Conservation (phyloP, 2,329 filamentous ascomycete species). For the Colletotrichum sidae region DNA sequence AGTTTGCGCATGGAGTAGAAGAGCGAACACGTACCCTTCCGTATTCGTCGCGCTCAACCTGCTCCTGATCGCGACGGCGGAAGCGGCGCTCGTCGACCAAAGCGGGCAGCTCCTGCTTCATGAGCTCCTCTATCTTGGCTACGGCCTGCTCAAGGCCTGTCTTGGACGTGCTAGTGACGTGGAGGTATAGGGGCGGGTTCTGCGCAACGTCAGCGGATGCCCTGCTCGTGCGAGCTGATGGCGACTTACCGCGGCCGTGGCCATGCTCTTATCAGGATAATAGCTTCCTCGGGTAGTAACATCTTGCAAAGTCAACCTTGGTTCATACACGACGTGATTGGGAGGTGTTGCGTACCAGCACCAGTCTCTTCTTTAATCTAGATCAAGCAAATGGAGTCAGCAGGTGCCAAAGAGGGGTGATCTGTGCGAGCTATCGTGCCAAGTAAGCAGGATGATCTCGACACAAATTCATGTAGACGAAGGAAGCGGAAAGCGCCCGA, state of each 20-base stretch:
- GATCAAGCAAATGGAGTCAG: slow-evolving; percentile 90
- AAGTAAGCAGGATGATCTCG: slow-evolving; percentile 77
- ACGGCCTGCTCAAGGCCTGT: slow-evolving; percentile 92
- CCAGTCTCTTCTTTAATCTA: slow-evolving; percentile 99
- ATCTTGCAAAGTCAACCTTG: slow-evolving; percentile 79
- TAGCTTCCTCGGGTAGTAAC: slow-evolving; percentile 98
- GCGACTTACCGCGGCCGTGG: slow-evolving; percentile 83
- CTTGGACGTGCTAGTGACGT: slow-evolving; percentile 93
- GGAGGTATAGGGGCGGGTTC: slow-evolving; percentile 94
- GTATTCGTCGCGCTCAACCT: slow-evolving; percentile 89
- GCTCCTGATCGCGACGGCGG: slow-evolving; percentile 82
- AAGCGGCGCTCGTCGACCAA: slow-evolving; percentile 95
- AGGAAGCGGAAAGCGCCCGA: slow-evolving; percentile 30
- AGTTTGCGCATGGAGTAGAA: slow-evolving; percentile 15
- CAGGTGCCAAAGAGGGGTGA: slow-evolving; percentile 84
- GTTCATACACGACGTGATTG: slow-evolving; percentile 59
- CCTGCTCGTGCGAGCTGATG: neutral
- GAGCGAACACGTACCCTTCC: slow-evolving; percentile 76
- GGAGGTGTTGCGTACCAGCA: slow-evolving; percentile 88
- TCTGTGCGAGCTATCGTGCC: slow-evolving; percentile 72
- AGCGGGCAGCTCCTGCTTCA: slow-evolving; percentile 95
- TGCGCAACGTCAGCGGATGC: slow-evolving; percentile 50
- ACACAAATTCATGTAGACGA: slow-evolving; percentile 56
- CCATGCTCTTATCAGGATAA: slow-evolving; percentile 97
- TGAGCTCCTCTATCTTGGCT: slow-evolving; percentile 89